These are phyloP conservation scores for Eucalyptus camaldulensis DNA, from an alignment of 345 rosid species.

Conservation along the genomic window DNA sequence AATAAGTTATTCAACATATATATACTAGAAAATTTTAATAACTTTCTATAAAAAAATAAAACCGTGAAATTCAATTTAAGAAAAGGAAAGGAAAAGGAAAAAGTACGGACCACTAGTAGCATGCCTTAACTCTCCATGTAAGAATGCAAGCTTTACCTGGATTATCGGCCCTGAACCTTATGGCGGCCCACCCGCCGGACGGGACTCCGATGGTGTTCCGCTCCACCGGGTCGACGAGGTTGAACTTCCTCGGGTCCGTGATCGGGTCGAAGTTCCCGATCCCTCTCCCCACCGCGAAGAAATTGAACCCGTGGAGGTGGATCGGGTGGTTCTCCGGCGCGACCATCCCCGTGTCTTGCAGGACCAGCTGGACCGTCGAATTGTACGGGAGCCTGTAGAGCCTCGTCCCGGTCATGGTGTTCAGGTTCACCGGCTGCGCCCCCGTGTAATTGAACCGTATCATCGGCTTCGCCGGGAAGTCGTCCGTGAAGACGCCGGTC, in stretches of 20 bases:
- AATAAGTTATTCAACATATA: background rate
- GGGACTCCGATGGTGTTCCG: slow-evolving; percentile 86
- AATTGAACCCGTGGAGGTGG: slow-evolving; percentile 89
- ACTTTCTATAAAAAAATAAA: background rate
- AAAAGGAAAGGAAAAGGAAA: too few species aligned
- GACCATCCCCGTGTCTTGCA: slow-evolving; percentile 76
- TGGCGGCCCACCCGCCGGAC: slow-evolving; percentile 85
- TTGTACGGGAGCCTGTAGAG: slow-evolving; percentile 51
- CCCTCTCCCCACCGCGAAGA: slow-evolving; percentile 76
- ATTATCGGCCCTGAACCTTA: slow-evolving; percentile 83
- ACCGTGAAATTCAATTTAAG: background rate
- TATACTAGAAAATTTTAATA: too few species aligned
- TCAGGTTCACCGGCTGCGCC: slow-evolving; percentile 35
- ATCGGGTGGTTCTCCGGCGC: slow-evolving; percentile 78
- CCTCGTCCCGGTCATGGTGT: slow-evolving; percentile 60
- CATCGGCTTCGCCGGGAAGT: slow-evolving; percentile 61
- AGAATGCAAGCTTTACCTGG: slow-evolving; percentile 37
- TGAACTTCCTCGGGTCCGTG: slow-evolving; percentile 49
- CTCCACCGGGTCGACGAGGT: slow-evolving; percentile 87
- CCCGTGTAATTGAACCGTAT: slow-evolving; percentile 52
- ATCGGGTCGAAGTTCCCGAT: slow-evolving; percentile 50
- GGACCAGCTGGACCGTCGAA: slow-evolving; percentile 58
- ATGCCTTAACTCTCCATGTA: background rate
- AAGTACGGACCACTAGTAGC: background rate
- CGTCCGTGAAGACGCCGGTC: slow-evolving; percentile 61